A percentile compares a stretch with the other conserved stretches of the same genome.
Evolutionary conservation across 805 yeast genomes (phyloP).

Genomic region (Clavispora fructus): DNA sequence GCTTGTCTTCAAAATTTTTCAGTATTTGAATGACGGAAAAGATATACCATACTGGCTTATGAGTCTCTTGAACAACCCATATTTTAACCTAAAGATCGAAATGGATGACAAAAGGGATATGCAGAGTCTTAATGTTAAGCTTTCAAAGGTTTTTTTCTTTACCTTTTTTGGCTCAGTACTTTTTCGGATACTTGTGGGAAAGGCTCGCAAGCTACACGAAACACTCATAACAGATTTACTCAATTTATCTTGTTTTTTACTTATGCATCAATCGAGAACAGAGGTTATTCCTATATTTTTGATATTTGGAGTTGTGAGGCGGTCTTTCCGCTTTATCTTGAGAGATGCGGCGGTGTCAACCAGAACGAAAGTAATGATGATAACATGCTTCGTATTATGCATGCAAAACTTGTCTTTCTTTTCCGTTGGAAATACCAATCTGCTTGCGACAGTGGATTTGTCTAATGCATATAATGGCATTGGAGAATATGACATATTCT

Average conservation of each 20-base stretch:
- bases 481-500: slow-evolving; percentile 56
- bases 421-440: slow-evolving; percentile 86
- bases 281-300: slow-evolving; percentile 53
- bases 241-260: slow-evolving; percentile 33
- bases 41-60: slow-evolving; percentile 38
- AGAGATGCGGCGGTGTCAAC: slow-evolving; percentile 3
- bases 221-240: slow-evolving; percentile 31
- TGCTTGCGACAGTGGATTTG: slow-evolving; percentile 84
- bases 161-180: slow-evolving; percentile 26
- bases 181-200: slow-evolving; percentile 25
- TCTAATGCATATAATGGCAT: slow-evolving; percentile 92
- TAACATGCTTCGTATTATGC: slow-evolving; percentile 39
- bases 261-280: slow-evolving; percentile 51
- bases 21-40: slow-evolving; percentile 52
- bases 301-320: slow-evolving; percentile 27
- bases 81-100: slow-evolving; percentile 22
- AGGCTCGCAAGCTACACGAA: slow-evolving; percentile 17
- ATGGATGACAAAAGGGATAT: slow-evolving; percentile 16
- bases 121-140: slow-evolving; percentile 19
- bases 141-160: slow-evolving; percentile 22
- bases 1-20: slow-evolving; percentile 50
- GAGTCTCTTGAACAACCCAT: slow-evolving; percentile 22
- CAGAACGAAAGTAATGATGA: slow-evolving; percentile 18
- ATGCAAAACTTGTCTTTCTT: slow-evolving; percentile 77
- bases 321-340: slow-evolving; percentile 13